Evolutionary conservation across 805 yeast species (phyloP).

Genomic region (Pichia exigua): DNA sequence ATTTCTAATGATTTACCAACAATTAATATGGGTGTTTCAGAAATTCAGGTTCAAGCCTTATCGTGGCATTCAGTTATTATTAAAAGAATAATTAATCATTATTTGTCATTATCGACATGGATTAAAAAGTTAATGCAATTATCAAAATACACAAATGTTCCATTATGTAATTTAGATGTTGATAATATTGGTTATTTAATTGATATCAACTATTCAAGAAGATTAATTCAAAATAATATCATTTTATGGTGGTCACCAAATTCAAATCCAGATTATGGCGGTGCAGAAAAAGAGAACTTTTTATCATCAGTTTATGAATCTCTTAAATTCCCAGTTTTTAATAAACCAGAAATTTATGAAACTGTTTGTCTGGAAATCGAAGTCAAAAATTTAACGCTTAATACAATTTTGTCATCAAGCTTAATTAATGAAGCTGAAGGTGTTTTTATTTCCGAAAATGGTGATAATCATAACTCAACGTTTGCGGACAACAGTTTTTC

Average conservation of each 20-base stretch:
- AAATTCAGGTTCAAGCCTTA: slow-evolving; percentile 58
- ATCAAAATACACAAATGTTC: slow-evolving; percentile 70
- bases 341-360: slow-evolving; percentile 71
- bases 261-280: slow-evolving; percentile 81
- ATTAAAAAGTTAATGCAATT: slow-evolving; percentile 54
- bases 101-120: slow-evolving; percentile 69
- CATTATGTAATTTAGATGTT: slow-evolving; percentile 76
- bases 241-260: slow-evolving; percentile 91
- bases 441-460: slow-evolving; percentile 55
- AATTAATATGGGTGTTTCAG: slow-evolving; percentile 51
- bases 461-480: slow-evolving; percentile 23
- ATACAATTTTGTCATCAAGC: slow-evolving; percentile 79
- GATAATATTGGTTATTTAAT: slow-evolving; percentile 72
- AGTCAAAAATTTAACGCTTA: slow-evolving; percentile 72
- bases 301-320: slow-evolving; percentile 40
- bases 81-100: slow-evolving; percentile 60
- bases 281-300: slow-evolving; percentile 55
- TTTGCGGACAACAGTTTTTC: slow-evolving; percentile 83
- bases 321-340: slow-evolving; percentile 61
- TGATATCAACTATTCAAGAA: slow-evolving; percentile 82
- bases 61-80: slow-evolving; percentile 73
- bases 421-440: slow-evolving; percentile 86
- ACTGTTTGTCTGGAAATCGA: slow-evolving; percentile 73
- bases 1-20: slow-evolving; percentile 52
- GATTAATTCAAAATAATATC: slow-evolving; percentile 52